A percentile compares a stretch with the other conserved stretches of the same genome.
Evolutionary conservation across 805 yeast species (phyloP).

Genomic region (Sugiyamaella valdiviana): DNA sequence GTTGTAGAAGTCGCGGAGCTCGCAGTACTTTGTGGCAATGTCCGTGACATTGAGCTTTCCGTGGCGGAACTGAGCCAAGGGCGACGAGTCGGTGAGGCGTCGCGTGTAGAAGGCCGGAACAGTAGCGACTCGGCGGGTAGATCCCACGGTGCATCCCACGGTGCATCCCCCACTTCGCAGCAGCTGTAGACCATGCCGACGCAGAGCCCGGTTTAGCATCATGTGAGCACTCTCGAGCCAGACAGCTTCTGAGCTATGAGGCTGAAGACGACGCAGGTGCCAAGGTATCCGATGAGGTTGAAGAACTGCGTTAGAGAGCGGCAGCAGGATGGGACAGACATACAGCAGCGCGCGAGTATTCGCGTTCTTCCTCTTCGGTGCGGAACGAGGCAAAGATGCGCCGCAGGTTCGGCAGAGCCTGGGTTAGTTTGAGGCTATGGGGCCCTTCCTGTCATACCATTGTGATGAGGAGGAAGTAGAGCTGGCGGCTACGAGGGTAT

Average conservation of each 20-base stretch:
- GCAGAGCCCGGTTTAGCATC: too few relatives aligned
- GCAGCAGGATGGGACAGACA: background rate
- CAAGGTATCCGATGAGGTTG: slow-evolving; percentile 68
- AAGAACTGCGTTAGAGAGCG: slow-evolving; percentile 21
- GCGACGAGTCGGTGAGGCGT: slow-evolving; percentile 1
- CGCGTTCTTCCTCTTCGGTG: slow-evolving; percentile 78
- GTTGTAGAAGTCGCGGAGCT: slow-evolving; percentile 20
- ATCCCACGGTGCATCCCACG: too few relatives aligned
- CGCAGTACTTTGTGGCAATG: slow-evolving; percentile 23
- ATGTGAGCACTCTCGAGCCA: slow-evolving; percentile 4
- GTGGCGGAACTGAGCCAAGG: slow-evolving; percentile 10
- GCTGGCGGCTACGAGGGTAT: background rate
- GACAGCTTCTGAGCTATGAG: slow-evolving; percentile 56
- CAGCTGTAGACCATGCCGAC: too few relatives aligned
- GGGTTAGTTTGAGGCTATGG: background rate
- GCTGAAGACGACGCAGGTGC: slow-evolving; percentile 74
- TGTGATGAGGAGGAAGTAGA: background rate
- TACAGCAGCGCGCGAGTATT: slow-evolving; percentile 62
- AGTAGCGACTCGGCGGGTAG: too few relatives aligned
- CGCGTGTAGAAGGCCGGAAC: background rate
- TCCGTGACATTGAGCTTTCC: slow-evolving; percentile 21
- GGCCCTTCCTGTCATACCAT: background rate
- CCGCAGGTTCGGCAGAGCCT: slow-evolving; percentile 68
- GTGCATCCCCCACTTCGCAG: too few relatives aligned
- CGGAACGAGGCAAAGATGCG: slow-evolving; percentile 76